Evolutionary conservation across 176 grass and related monocot species (phyloP).

Genomic region (Triticum timopheevii): DNA sequence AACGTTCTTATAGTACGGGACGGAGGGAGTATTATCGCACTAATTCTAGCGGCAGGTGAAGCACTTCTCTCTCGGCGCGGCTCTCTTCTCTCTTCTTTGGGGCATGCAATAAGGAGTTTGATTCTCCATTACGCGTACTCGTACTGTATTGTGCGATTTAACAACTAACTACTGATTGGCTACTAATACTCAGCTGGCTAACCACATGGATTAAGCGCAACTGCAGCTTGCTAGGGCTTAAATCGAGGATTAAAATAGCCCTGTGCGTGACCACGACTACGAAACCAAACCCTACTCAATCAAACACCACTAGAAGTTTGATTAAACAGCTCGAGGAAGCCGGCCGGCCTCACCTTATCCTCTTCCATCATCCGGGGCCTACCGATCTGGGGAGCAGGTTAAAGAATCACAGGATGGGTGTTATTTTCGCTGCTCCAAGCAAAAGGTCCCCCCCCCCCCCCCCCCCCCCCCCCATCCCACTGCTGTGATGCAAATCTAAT

Average conservation of each 20-base stretch:
- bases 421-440: constrained; percentile 13
- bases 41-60: too few species aligned
- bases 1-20: too few species aligned
- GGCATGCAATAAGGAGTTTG: too few species aligned
- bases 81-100: too few species aligned
- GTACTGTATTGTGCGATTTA: not conserved
- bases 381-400: not conserved
- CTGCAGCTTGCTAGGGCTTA: not conserved
- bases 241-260: not conserved
- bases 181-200: not conserved
- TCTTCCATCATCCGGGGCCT: constrained; percentile 49
- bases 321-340: constrained; percentile 10
- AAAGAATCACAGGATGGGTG: not conserved
- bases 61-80: too few species aligned
- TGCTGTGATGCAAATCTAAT: not conserved
- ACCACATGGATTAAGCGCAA: not conserved
- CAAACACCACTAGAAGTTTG: constrained; percentile 22
- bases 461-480: too few species aligned
- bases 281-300: constrained; percentile 24
- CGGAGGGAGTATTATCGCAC: too few species aligned
- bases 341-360: constrained; percentile 39
- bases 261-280: not conserved
- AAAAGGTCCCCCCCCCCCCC: too few species aligned
- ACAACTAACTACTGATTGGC: not conserved
- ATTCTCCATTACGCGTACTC: not conserved